Evolutionary conservation across 495 filamentous ascomycete species (phyloP).

Genomic region (Penicillium manginii): DNA sequence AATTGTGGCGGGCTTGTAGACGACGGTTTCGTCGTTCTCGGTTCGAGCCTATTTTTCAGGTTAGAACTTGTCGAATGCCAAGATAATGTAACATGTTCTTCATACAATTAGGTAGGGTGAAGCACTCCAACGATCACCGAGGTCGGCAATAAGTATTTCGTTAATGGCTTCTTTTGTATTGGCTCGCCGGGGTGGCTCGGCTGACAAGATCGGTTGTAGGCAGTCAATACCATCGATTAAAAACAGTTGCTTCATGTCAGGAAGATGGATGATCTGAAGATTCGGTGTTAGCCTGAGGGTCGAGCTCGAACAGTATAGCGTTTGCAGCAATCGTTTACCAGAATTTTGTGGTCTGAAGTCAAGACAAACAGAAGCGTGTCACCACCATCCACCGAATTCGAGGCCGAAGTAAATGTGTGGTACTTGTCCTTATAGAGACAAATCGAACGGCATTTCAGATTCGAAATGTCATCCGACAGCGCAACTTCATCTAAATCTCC

Average conservation of each 20-base stretch:
- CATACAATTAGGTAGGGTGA: slow-evolving; percentile 82
- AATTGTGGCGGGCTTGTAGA: slow-evolving; percentile 78
- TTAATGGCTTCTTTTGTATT: slow-evolving; percentile 69
- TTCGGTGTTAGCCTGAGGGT: background rate
- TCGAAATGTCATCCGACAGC: slow-evolving; percentile 53
- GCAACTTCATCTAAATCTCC: slow-evolving; percentile 87
- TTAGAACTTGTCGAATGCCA: slow-evolving; percentile 1
- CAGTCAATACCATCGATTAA: slow-evolving; percentile 69
- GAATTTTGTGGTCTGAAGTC: slow-evolving; percentile 67
- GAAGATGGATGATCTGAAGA: slow-evolving; percentile 46
- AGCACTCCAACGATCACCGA: slow-evolving; percentile 72
- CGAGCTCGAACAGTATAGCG: background rate
- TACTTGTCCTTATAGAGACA: slow-evolving; percentile 74
- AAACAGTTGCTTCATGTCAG: slow-evolving; percentile 40
- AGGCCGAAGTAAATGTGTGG: slow-evolving; percentile 54
- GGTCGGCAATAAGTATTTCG: slow-evolving; percentile 79
- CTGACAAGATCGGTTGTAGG: slow-evolving; percentile 74
- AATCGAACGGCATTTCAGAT: slow-evolving; percentile 75
- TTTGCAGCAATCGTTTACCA: slow-evolving; percentile 55
- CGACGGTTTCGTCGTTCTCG: slow-evolving; percentile 75
- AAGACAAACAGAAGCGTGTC: slow-evolving; percentile 75
- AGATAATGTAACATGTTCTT: background rate
- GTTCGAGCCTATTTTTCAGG: slow-evolving; percentile 66
- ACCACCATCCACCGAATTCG: slow-evolving; percentile 43
- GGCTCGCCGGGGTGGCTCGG: slow-evolving; percentile 71